A percentile compares a stretch with the other conserved stretches of the same genome.
Conservation (phyloP, 768 basidiomycete species). For the Trametes coccinea region DNA sequence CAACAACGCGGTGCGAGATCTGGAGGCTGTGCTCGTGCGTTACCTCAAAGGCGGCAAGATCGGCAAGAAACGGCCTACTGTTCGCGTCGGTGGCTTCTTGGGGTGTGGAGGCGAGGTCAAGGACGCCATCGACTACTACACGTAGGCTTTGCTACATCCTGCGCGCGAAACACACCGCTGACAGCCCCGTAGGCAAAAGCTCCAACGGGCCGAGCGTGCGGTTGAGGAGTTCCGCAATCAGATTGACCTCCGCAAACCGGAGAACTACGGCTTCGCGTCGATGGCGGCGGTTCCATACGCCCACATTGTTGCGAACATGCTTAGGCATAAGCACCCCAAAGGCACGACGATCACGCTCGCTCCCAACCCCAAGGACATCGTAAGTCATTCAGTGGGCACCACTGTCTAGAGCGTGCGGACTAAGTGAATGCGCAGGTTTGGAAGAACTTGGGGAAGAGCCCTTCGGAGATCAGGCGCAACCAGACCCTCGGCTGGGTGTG, state of each 20-base stretch:
- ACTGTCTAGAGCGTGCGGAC: background rate
- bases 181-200: slow-evolving; percentile 37
- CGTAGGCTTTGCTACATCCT: no score
- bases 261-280: slow-evolving; percentile 90
- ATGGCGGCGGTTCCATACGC: slow-evolving; percentile 89
- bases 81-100: slow-evolving; percentile 74
- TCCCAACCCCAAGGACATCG: slow-evolving; percentile 89
- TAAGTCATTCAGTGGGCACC: slow-evolving; percentile 36
- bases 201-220: slow-evolving; percentile 65
- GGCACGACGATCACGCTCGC: slow-evolving; percentile 73
- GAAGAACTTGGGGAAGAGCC: slow-evolving; percentile 81
- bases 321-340: slow-evolving; percentile 68
- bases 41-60: slow-evolving; percentile 85
- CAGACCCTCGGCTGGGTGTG: slow-evolving; percentile 75
- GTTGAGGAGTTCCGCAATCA: slow-evolving; percentile 73
- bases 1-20: slow-evolving; percentile 90
- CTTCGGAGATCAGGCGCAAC: slow-evolving; percentile 65
- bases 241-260: slow-evolving; percentile 74
- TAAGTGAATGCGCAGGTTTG: slow-evolving; percentile 60
- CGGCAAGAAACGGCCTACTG: slow-evolving; percentile 78
- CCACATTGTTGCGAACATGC: slow-evolving; percentile 76
- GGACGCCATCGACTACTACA: slow-evolving; percentile 94
- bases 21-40: slow-evolving; percentile 85
- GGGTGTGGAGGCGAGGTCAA: slow-evolving; percentile 82
- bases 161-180: no score